Evolutionary conservation across 1,284 basidiomycete species (phyloP).

Genomic region (Farysia itapuensis): DNA sequence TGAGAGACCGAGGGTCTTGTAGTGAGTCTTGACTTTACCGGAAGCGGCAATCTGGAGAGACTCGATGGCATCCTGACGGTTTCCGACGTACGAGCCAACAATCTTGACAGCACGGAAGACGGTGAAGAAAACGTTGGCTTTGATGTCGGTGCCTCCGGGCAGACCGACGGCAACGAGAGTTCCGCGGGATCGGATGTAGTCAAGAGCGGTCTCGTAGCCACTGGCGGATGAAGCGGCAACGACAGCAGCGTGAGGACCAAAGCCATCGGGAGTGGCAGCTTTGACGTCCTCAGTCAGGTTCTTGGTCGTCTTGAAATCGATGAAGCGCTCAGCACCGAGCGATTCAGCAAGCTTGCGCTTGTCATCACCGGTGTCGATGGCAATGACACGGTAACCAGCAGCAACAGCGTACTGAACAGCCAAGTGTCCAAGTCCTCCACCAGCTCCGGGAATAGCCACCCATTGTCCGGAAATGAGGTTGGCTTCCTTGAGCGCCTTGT

Average conservation of each 20-base stretch:
- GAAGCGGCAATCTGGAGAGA: conserved; percentile 72
- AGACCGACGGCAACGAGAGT: conserved; percentile 75
- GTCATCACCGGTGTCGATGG: conserved; percentile 75
- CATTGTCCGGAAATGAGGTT: conserved; percentile 71
- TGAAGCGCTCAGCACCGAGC: conserved; percentile 76
- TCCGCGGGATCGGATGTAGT: conserved; percentile 66
- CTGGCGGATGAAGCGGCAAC: conserved; percentile 61
- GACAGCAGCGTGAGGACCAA: conserved; percentile 70
- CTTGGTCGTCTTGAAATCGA: conserved; percentile 70
- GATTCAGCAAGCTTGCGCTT: conserved; percentile 71
- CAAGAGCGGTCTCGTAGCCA: conserved; percentile 72
- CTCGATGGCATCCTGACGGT: conserved; percentile 53
- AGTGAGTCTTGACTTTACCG: conserved; percentile 71
- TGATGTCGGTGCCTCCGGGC: conserved; percentile 67
- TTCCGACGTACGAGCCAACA: conserved; percentile 74
- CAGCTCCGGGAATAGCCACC: conserved; percentile 77
- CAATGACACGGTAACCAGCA: conserved; percentile 71
- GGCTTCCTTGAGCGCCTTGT: conserved; percentile 79
- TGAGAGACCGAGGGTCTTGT: conserved; percentile 64
- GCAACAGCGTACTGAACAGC: conserved; percentile 46
- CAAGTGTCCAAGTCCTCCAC: conserved; percentile 65
- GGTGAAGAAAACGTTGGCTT: conserved; percentile 72
- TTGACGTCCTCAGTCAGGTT: conserved; percentile 69
- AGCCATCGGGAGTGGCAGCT: conserved; percentile 68
- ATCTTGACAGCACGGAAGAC: conserved; percentile 67